These are phyloP conservation scores for Daldinia sp. DNA, from an alignment of 2,329 filamentous ascomycete genomes.

Conservation along the genomic window DNA sequence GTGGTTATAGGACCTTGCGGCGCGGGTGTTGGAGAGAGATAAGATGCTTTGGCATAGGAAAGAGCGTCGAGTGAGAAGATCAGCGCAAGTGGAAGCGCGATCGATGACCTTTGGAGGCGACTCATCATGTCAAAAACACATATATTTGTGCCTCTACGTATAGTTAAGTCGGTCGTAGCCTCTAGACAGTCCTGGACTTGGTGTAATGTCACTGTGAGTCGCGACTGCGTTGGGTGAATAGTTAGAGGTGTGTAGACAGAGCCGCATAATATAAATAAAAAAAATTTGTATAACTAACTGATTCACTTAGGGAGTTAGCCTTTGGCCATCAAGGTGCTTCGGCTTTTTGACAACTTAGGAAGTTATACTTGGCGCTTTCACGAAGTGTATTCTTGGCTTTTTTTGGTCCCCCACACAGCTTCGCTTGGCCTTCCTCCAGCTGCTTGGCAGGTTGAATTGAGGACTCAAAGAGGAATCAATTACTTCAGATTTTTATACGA, in stretches of 20 bases:
- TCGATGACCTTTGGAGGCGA: neutral
- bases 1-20: conserved; percentile 30
- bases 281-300: neutral
- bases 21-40: conserved; percentile 12
- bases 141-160: neutral
- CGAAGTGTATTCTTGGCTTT: neutral
- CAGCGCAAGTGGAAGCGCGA: neutral
- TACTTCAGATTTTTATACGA: neutral
- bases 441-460: conserved; percentile 15
- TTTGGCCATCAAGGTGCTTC: conserved; percentile 41
- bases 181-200: neutral
- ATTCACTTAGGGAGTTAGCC: neutral
- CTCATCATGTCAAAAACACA: conserved; percentile 6
- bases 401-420: conserved; percentile 15
- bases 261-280: conserved; percentile 27
- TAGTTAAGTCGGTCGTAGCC: neutral
- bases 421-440: conserved; percentile 1
- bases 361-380: conserved; percentile 22
- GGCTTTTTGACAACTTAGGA: conserved; percentile 47
- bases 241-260: conserved; percentile 6
- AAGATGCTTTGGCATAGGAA: conserved; percentile 19
- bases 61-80: neutral
- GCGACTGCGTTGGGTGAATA: neutral
- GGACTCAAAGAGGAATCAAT: neutral
- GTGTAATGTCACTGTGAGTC: neutral